Percentiles rank a stretch among this genome's conserved stretches.
Evolutionary conservation across 306 rosid genomes (phyloP).

Genomic region (Argentina anserina): DNA sequence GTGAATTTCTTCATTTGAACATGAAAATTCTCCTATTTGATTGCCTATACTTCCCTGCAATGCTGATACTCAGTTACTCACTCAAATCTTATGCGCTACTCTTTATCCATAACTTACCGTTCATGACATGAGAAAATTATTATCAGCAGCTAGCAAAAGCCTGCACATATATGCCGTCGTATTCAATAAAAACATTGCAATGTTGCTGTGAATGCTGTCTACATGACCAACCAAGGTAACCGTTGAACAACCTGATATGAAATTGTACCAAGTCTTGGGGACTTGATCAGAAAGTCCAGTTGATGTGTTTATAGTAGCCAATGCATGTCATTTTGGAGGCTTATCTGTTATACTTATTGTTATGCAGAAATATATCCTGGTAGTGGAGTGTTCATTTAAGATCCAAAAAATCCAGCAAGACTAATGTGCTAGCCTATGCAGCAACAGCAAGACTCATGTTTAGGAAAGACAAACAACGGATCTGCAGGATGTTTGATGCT

Average conservation of each 20-base stretch:
- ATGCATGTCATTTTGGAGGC: neutral
- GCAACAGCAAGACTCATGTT: constrained; percentile 79
- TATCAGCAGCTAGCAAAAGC: constrained; percentile 74
- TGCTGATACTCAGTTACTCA: neutral
- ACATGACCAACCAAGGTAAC: constrained; percentile 94
- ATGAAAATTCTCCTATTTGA: neutral
- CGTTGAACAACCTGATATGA: neutral
- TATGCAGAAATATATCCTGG: constrained; percentile 79
- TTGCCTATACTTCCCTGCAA: neutral
- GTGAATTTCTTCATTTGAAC: neutral
- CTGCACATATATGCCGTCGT: constrained; percentile 88
- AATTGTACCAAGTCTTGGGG: neutral
- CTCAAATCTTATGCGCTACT: neutral
- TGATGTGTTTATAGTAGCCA: neutral
- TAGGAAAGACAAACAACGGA: constrained; percentile 90
- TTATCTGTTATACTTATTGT: neutral
- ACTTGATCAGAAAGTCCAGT: neutral
- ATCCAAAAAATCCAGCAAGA: constrained; percentile 95
- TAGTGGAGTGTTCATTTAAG: constrained; percentile 80
- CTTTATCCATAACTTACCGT: no score
- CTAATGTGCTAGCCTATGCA: constrained; percentile 92
- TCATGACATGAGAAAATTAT: neutral
- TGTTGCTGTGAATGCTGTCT: constrained; percentile 71
- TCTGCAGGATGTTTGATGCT: constrained; percentile 85
- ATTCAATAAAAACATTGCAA: constrained; percentile 69